A percentile compares a stretch with the other conserved stretches of the same genome.
These are phyloP conservation scores for Apiospora saccharicola DNA, from an alignment of 2,329 filamentous ascomycete species.

Conservation along the genomic window DNA sequence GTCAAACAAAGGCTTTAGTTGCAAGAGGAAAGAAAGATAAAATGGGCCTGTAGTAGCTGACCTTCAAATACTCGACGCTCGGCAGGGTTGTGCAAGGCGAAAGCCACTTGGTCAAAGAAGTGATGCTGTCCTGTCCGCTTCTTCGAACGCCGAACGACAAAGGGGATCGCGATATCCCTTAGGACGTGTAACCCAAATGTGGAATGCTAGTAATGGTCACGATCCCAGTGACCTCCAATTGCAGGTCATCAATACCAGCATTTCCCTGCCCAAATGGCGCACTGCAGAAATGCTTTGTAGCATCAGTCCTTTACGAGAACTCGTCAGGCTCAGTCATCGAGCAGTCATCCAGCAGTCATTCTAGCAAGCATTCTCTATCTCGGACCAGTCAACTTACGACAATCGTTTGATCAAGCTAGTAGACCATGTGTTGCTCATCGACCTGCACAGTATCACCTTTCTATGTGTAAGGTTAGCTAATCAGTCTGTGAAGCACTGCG, in stretches of 20 bases:
- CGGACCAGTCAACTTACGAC: not conserved
- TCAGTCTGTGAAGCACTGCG: not conserved
- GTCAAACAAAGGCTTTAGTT: not conserved
- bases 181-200: not conserved
- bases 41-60: not conserved
- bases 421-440: not conserved
- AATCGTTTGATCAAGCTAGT: slow-evolving; percentile 4
- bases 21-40: not conserved
- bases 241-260: not conserved
- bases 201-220: not conserved
- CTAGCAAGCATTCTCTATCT: not conserved
- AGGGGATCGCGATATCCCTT: not conserved
- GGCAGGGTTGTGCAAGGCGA: not conserved
- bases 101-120: not conserved
- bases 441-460: not conserved
- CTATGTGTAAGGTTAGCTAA: not conserved
- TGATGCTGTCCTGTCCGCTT: not conserved
- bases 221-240: not conserved
- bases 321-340: not conserved
- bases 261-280: not conserved
- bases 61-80: not conserved
- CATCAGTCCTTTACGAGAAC: not conserved
- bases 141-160: not conserved
- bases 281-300: not conserved
- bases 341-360: not conserved